Percentiles rank a stretch among this genome's conserved stretches.
Conservation (phyloP, 208 protist genomes). For the Jaenimonas drosophilae region DNA sequence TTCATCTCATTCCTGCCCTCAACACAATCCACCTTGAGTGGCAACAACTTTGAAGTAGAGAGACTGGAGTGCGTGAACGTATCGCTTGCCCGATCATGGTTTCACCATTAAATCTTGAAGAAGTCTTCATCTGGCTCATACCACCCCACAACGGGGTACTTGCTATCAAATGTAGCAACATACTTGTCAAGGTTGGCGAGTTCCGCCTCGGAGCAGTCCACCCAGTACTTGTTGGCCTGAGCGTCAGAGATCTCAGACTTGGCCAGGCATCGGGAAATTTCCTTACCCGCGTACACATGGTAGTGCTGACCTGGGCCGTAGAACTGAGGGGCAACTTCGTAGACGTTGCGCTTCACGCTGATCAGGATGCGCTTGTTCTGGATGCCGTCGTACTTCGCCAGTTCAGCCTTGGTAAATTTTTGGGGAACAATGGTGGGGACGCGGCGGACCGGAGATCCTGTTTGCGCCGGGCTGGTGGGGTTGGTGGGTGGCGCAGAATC, state of each 20-base stretch:
- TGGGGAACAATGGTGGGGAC: no score
- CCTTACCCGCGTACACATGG: slow-evolving; percentile 69
- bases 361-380: slow-evolving; percentile 50
- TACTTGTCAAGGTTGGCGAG: slow-evolving; percentile 57
- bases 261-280: slow-evolving; percentile 55
- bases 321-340: slow-evolving; percentile 75
- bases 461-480: no score
- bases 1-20: no score
- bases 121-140: slow-evolving; percentile 58
- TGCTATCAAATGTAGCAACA: slow-evolving; percentile 53
- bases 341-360: slow-evolving; percentile 74
- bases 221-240: slow-evolving; percentile 73
- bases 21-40: no score
- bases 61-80: no score
- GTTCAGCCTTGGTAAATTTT: neutral
- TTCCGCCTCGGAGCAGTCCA: slow-evolving; percentile 55
- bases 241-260: slow-evolving; percentile 39
- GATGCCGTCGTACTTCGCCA: slow-evolving; percentile 31
- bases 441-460: no score
- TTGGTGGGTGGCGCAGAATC: no score
- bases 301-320: slow-evolving; percentile 76
- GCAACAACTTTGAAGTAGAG: no score
- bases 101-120: slow-evolving; percentile 39
- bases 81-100: no score
- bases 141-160: slow-evolving; percentile 82